These are phyloP conservation scores for Paraglomus brasilianum DNA, from an alignment of 192 early-diverging fungal genomes.

Conservation along the genomic window DNA sequence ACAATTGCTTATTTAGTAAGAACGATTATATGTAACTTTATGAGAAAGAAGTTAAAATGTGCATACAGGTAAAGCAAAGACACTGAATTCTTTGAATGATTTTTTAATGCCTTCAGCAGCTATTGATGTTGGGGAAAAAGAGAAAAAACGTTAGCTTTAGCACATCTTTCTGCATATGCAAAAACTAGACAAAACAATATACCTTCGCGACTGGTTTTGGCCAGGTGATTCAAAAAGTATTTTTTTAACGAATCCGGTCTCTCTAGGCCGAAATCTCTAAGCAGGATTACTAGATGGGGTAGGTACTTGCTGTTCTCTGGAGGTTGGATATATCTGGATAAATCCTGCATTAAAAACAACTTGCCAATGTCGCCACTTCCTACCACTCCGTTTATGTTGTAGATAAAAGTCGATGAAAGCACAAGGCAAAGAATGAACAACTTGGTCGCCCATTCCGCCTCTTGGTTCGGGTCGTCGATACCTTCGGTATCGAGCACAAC, in stretches of 20 bases:
- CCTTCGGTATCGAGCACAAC: conserved; percentile 27
- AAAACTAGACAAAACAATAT: not conserved
- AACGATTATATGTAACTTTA: not conserved
- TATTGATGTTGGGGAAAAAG: not conserved
- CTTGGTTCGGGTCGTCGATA: conserved; percentile 23
- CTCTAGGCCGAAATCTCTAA: conserved; percentile 17
- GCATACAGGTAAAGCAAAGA: conserved; percentile 3
- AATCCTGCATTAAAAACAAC: conserved; percentile 23
- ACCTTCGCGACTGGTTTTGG: conserved; percentile 9
- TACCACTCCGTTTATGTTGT: conserved; percentile 27
- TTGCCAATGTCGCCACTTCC: conserved; percentile 19
- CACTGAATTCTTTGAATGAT: conserved; percentile 5
- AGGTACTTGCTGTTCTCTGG: conserved; percentile 16
- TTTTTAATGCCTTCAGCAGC: conserved; percentile 19
- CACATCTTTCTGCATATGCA: too few relatives aligned
- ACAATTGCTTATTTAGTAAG: not conserved
- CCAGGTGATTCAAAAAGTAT: conserved; percentile 12
- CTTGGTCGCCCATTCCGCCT: conserved; percentile 13
- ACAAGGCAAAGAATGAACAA: conserved; percentile 29
- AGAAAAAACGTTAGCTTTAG: not conserved
- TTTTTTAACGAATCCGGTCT: not conserved
- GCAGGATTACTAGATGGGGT: conserved; percentile 16
- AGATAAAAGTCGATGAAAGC: conserved; percentile 23
- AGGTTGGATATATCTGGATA: conserved; percentile 22
- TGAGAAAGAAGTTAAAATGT: not conserved